phyloP scores from a whole-genome alignment of 352 stramenopile species.

The Blastocystis sp. region DNA sequence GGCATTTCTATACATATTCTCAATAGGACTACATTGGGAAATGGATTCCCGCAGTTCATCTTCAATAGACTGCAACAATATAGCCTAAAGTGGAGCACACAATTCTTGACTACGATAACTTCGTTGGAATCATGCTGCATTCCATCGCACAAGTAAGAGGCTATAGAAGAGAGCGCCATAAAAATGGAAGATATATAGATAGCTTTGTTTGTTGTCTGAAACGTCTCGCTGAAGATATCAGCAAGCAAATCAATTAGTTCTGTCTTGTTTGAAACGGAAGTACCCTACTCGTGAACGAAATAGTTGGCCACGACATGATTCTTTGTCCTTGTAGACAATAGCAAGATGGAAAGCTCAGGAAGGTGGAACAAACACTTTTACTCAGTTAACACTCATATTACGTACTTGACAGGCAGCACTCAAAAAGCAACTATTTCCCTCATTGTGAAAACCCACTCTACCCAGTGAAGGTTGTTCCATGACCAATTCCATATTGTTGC shows the following conservation, averaged over 20 bases:
- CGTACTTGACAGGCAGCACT: constrained; percentile 6
- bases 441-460: constrained; percentile 24
- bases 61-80: background rate
- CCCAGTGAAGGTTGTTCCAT: background rate
- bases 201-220: background rate
- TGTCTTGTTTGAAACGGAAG: background rate
- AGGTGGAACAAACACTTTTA: background rate
- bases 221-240: background rate
- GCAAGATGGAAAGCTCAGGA: background rate
- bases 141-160: background rate
- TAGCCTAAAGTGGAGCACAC: background rate
- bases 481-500: background rate
- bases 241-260: background rate
- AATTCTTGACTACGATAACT: background rate
- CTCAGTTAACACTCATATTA: background rate
- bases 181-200: constrained; percentile 2
- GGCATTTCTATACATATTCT: background rate
- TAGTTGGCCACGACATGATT: background rate
- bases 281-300: background rate
- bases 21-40: background rate
- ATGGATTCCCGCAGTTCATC: background rate
- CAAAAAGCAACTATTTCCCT: constrained; percentile 54
- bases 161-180: background rate
- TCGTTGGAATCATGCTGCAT: constrained; percentile 35
- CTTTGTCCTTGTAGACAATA: background rate